Conservation (phyloP, 768 basidiomycete genomes). For the Auriscalpium vulgare region DNA sequence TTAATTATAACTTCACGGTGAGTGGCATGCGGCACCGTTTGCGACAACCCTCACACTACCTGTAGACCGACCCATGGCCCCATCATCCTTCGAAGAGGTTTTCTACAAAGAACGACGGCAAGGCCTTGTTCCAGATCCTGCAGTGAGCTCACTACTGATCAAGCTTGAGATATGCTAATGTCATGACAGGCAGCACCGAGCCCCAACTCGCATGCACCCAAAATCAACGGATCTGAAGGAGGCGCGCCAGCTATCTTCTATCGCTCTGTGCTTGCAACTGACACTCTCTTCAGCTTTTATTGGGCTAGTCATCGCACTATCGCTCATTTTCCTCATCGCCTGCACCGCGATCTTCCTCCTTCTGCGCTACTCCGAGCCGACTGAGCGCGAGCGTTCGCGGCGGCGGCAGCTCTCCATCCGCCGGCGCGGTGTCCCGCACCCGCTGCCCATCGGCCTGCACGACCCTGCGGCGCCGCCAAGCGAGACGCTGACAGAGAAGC, state of each 20-base stretch:
- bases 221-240: constrained; percentile 11
- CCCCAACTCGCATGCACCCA: neutral
- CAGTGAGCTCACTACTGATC: neutral
- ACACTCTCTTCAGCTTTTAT: constrained; percentile 35
- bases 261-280: neutral
- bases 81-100: too few species aligned
- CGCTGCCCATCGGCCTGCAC: constrained; percentile 13
- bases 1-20: too few species aligned
- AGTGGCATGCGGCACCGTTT: too few species aligned
- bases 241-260: neutral
- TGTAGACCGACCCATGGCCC: too few species aligned
- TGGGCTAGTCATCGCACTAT: constrained; percentile 47
- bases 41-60: too few species aligned
- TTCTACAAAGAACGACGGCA: too few species aligned
- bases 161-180: too few species aligned
- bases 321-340: constrained; percentile 43
- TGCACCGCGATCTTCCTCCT: constrained; percentile 50
- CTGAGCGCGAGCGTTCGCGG: constrained; percentile 30
- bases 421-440: constrained; percentile 3
- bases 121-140: too few species aligned
- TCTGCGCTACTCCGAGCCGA: constrained; percentile 40
- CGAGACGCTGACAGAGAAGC: constrained; percentile 10
- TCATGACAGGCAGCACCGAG: neutral
- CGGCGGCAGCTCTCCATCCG: constrained; percentile 17
- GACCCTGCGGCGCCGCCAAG: neutral